Conservation (phyloP, 441 rosid species). For the Adansonia gregorii region DNA sequence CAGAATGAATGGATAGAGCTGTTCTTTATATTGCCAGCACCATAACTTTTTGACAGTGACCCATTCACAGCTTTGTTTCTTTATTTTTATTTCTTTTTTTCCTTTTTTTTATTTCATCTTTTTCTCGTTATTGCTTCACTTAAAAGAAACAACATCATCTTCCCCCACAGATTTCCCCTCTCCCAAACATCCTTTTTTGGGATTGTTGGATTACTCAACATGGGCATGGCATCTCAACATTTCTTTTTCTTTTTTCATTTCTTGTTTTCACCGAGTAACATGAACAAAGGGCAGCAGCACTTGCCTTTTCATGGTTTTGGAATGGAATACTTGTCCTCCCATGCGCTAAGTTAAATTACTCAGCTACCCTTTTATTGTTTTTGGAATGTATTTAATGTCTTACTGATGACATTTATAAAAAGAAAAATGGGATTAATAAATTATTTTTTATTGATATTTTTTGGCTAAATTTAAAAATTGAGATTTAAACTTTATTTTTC, state of each 20-base stretch:
- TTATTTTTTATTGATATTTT: neutral
- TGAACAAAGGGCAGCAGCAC: neutral
- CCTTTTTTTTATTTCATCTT: neutral
- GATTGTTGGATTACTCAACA: conserved; percentile 38
- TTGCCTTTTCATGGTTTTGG: conserved; percentile 21
- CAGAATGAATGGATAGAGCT: conserved; percentile 31
- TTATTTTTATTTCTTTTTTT: neutral
- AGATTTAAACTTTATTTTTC: too few relatives aligned
- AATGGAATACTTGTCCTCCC: conserved; percentile 20
- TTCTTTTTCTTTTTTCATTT: neutral
- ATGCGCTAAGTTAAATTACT: neutral
- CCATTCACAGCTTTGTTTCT: conserved; percentile 34
- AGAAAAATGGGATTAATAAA: too few relatives aligned
- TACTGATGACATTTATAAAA: too few relatives aligned
- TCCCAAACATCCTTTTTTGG: conserved; percentile 36
- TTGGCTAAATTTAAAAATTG: too few relatives aligned
- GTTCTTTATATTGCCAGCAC: conserved; percentile 34
- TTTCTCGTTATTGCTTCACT: conserved; percentile 44
- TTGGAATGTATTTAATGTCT: too few relatives aligned
- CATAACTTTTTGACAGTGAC: conserved; percentile 51
- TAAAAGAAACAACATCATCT: conserved; percentile 44
- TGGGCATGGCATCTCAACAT: conserved; percentile 39
- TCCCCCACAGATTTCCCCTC: conserved; percentile 28
- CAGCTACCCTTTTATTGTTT: neutral
- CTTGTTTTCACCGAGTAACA: conserved; percentile 14